phyloP scores from a whole-genome alignment of 176 grass and related monocot species.

The Pontederia crassipes region DNA sequence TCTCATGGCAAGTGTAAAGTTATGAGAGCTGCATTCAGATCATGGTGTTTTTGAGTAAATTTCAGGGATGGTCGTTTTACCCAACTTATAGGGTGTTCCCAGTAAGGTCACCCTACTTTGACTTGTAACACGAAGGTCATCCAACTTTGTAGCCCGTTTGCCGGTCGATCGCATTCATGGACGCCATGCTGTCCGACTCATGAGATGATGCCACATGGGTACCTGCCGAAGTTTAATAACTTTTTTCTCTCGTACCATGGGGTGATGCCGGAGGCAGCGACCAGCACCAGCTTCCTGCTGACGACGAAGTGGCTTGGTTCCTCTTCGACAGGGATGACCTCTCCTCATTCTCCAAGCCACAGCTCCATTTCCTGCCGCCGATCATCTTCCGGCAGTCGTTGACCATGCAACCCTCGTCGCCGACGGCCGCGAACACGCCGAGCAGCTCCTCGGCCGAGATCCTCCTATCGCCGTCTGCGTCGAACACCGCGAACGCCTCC shows the following conservation, averaged over 20 bases:
- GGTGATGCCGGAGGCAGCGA: neutral
- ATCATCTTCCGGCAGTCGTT: conserved; percentile 92
- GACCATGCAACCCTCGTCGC: conserved; percentile 49
- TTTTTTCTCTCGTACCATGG: neutral
- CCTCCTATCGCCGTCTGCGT: neutral
- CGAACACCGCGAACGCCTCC: conserved; percentile 22
- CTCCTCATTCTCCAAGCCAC: conserved; percentile 9
- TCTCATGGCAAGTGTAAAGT: too few species aligned
- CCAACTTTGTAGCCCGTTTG: too few species aligned
- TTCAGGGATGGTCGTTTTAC: too few species aligned
- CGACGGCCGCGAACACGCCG: conserved; percentile 64
- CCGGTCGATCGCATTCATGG: too few species aligned
- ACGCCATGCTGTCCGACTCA: too few species aligned
- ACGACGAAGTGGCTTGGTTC: conserved; percentile 38
- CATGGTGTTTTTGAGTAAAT: too few species aligned
- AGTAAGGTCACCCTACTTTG: too few species aligned
- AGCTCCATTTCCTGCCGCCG: conserved; percentile 33
- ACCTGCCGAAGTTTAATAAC: too few species aligned
- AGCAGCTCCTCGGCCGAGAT: conserved; percentile 34
- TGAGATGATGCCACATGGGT: too few species aligned
- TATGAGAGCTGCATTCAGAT: too few species aligned
- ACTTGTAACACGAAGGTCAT: too few species aligned
- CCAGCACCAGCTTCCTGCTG: conserved; percentile 9
- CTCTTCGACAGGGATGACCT: conserved; percentile 31
- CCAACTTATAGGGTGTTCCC: too few species aligned